Evolutionary conservation across 768 basidiomycete species (phyloP), one percentile per base, ranked within the genome.

Genomic region (Leccinum ochraceum): DNA sequence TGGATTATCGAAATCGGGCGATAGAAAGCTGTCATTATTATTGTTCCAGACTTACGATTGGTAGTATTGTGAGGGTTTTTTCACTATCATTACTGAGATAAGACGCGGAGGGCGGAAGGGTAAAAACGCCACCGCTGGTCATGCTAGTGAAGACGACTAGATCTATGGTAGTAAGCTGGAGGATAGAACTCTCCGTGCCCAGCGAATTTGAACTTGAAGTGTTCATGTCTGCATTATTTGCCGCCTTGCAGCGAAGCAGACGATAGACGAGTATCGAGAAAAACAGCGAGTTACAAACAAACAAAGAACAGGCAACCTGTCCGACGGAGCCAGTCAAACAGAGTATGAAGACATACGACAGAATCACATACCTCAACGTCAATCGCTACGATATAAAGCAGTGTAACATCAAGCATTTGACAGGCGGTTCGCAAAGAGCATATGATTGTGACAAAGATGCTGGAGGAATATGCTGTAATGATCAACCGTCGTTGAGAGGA

Each of bases 261-360:
- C 61, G 64, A 56, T 62, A 66, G 28, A 58, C 11, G 36, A 61
- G 53, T 44, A 24, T 54, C 24, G 57, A 54, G 37, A 59, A 34
- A 16, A 63, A 67, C 10, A 66, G 37, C 0, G 60, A 54, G 57
- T 63, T 66, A 34, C 64, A 66, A 32, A 62, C 59, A 13, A 64
- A 59, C 14, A 66, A 36, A 30, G 60, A 66, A 26, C 48, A 65
- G 17, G 60, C 62, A 34, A 66, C 46, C 67, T 67, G 53, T 56
- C 26, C n/a, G 53, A 57, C 30, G 16, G 53, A 53, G 0, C 9
- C 50, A 51, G 26, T 51, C 26, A 26, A 51, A 30, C 42, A 54
- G 28, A 17, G 50, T 54, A 54, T 60, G 53, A 53, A 61, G 30
- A 7, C 6, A 2, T 20, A 17, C 14, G 24, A 51, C 10, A 51